A percentile compares a stretch with the other conserved stretches of the same genome.
Evolutionary conservation across 768 basidiomycete genomes (phyloP).

Genomic region (Leccinellum rugosiceps): DNA sequence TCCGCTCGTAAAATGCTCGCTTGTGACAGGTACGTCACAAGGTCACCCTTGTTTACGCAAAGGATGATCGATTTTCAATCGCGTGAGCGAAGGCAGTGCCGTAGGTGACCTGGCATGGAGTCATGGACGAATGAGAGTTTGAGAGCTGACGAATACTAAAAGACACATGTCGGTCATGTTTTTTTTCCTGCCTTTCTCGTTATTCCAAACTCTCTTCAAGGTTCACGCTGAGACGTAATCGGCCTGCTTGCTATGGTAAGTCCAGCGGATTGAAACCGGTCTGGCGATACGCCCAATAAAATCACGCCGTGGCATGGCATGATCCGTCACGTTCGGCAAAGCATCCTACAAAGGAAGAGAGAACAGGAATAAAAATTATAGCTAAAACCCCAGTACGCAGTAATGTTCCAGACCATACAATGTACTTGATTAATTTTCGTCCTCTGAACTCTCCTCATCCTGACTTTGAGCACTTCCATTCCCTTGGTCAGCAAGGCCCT

Average conservation of each 20-base stretch:
- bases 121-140: background rate
- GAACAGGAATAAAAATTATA: constrained; percentile 18
- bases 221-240: constrained; percentile 4
- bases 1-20: background rate
- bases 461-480: constrained; percentile 27
- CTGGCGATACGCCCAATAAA: constrained; percentile 5
- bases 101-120: background rate
- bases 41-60: constrained; percentile 7
- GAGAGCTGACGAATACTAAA: background rate
- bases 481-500: constrained; percentile 45
- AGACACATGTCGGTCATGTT: constrained; percentile 2
- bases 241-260: constrained; percentile 4
- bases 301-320: background rate
- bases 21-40: constrained; percentile 17
- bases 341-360: constrained; percentile 4
- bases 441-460: constrained; percentile 28
- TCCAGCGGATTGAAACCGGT: constrained; percentile 1
- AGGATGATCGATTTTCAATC: constrained; percentile 16
- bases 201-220: constrained; percentile 4
- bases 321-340: background rate
- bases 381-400: constrained; percentile 24
- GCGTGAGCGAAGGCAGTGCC: constrained; percentile 21
- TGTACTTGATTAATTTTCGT: constrained; percentile 24
- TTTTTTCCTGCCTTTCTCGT: background rate
- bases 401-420: constrained; percentile 34